Base-by-base conservation (phyloP, 1,284 basidiomycete species). In the Peniophora sp. region DNA sequence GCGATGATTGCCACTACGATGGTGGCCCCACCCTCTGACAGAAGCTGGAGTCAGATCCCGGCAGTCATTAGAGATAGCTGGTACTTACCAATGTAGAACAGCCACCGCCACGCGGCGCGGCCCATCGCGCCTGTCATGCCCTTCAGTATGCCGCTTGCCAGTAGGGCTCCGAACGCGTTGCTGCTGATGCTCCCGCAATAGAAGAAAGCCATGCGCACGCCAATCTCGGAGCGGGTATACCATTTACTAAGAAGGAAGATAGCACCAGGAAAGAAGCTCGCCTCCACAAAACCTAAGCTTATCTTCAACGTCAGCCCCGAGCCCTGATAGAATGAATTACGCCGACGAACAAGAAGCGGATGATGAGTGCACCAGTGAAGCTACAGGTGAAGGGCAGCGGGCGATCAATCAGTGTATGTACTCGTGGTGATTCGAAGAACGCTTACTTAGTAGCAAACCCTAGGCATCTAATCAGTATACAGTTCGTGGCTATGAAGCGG, bases 151-250 rank as follows among this genome's bases (percentile, higher is more conserved):
- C 77, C 83, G 11, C 84, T 87, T 12, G 86, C 87, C 52, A 92
- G 77, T 12, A 92, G 70, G 0, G 86, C 74, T 15, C 88, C 88
- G 61, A 92, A 91, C 1, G 88, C 89, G 67, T 90, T 92, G 53
- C 82, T 85, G 56, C 90, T 80, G 48, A 92, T 70, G 61, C 74
- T 81, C 3, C 87, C 87, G 56, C 78, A 83, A 54, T 78, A 83
- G 15, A 94, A 74, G 48, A 88, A 69, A 9, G 88, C 82, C 32
- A 82, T 89, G 51, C 90, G 74, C 47, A 84, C 64, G 41, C 83
- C 85, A 24, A 88, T 69, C 58, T 88, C 86, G 39, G 68, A 73
- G 14, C 74, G 69, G 47, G 77, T 85, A 63, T 81, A 87, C 84
- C 84, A 81, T 66, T 83, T 88, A 0, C 85, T 85, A 15, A 87